Conservation (phyloP, 2,329 filamentous ascomycete species). For the Alternaria triticina region DNA sequence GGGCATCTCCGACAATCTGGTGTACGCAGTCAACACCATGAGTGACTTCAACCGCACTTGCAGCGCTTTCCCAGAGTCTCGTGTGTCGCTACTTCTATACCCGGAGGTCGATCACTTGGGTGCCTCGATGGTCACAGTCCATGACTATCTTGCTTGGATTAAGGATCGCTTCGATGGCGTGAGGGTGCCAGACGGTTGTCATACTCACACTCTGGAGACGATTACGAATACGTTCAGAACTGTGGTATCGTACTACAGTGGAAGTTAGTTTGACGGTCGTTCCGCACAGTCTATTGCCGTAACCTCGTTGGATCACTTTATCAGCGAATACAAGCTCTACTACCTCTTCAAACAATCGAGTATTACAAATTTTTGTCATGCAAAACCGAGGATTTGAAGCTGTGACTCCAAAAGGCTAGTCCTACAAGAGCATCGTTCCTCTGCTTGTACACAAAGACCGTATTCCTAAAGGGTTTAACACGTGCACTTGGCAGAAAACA, state of each 20-base stretch:
- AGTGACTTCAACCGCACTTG: neutral
- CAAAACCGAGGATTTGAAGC: neutral
- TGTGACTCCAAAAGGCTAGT: neutral
- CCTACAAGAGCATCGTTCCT: neutral
- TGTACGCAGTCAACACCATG: neutral
- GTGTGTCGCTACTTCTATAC: neutral
- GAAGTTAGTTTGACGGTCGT: neutral
- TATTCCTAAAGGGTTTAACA: neutral
- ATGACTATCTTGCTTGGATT: neutral
- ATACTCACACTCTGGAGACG: neutral
- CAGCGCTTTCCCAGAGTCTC: neutral
- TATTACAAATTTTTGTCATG: neutral
- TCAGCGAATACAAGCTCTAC: neutral
- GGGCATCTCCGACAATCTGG: neutral
- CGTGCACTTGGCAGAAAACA: neutral
- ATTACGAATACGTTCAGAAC: neutral
- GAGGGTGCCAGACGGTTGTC: neutral
- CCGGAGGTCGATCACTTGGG: neutral
- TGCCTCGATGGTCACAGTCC: neutral
- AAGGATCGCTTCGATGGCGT: neutral
- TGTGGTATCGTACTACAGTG: neutral
- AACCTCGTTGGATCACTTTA: fast-evolving
- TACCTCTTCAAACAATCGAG: fast-evolving
- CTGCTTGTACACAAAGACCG: neutral
- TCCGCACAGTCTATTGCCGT: neutral